Conservation (phyloP, 2,329 filamentous ascomycete species). For the Lasiodiplodia sp. region DNA sequence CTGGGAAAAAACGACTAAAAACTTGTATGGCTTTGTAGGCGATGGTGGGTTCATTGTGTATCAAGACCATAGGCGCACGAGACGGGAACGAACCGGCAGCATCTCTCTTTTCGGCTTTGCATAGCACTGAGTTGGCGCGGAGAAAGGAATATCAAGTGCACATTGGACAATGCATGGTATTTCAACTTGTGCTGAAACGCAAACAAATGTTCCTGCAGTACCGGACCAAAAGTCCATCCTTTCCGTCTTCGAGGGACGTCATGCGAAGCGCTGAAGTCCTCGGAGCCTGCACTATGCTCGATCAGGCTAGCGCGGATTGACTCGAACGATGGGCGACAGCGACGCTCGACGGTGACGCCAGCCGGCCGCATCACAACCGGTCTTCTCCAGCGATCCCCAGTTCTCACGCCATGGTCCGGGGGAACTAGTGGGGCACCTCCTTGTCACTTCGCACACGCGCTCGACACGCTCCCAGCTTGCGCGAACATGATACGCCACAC, state of each 20-base stretch:
- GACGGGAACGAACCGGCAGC: not conserved
- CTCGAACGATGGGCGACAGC: conserved; percentile 1
- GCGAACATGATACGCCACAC: conserved; percentile 10
- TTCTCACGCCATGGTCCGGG: conserved; percentile 12
- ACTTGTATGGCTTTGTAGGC: not conserved
- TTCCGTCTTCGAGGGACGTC: not conserved
- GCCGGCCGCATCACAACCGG: not conserved
- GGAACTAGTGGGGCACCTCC: not conserved
- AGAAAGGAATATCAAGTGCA: not conserved
- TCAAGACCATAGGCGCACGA: not conserved
- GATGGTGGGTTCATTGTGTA: conserved; percentile 1
- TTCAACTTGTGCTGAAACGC: not conserved
- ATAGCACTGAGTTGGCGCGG: not conserved
- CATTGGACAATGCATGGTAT: not conserved
- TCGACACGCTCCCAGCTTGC: not conserved
- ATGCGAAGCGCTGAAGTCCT: not conserved
- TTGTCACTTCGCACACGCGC: not conserved
- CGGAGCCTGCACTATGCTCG: not conserved
- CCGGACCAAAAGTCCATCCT: not conserved
- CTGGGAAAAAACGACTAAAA: conserved; percentile 13
- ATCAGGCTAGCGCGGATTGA: not conserved
- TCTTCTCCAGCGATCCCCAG: conserved; percentile 2
- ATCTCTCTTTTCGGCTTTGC: not conserved
- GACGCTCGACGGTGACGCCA: conserved; percentile 9
- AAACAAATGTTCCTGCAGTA: too few species aligned